These are phyloP conservation scores for Phylloporus sp. DNA, from an alignment of 768 basidiomycete genomes.

Conservation along the genomic window DNA sequence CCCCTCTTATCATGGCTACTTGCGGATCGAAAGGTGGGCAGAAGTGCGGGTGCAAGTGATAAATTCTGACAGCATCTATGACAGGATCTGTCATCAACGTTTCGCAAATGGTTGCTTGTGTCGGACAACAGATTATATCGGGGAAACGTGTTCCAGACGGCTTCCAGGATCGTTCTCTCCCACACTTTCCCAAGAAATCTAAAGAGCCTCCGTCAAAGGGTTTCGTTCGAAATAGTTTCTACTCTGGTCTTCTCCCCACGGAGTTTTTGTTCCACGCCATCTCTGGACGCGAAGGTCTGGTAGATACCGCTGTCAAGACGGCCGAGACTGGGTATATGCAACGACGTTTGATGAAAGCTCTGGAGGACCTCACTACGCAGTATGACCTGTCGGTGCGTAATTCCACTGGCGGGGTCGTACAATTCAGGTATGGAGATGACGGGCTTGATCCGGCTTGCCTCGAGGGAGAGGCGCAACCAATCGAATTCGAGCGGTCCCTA, in stretches of 20 bases:
- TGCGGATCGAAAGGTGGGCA: slow-evolving; percentile 93
- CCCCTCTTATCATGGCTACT: slow-evolving; percentile 97
- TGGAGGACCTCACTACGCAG: slow-evolving; percentile 94
- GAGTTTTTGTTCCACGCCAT: slow-evolving; percentile 99
- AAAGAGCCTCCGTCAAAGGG: slow-evolving; percentile 96
- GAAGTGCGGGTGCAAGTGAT: not conserved
- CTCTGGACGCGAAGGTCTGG: slow-evolving; percentile 95
- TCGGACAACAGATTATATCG: slow-evolving; percentile 98
- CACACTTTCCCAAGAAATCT: slow-evolving; percentile 97
- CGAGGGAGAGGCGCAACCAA: slow-evolving; percentile 92
- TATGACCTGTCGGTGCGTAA: slow-evolving; percentile 96
- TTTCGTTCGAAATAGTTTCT: slow-evolving; percentile 98
- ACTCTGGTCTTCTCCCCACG: slow-evolving; percentile 83
- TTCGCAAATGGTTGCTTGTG: slow-evolving; percentile 99
- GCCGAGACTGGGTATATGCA: slow-evolving; percentile 99
- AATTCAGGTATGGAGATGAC: slow-evolving; percentile 96
- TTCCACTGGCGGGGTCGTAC: slow-evolving; percentile 91
- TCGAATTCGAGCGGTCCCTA: slow-evolving; percentile 87
- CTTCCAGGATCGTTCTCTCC: slow-evolving; percentile 98
- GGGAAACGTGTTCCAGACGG: slow-evolving; percentile 98
- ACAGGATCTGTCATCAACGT: slow-evolving; percentile 99
- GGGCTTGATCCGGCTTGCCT: slow-evolving; percentile 95
- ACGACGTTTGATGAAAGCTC: slow-evolving; percentile 95
- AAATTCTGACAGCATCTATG: not conserved
- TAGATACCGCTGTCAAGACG: slow-evolving; percentile 99